phyloP scores from a whole-genome alignment of 2,329 filamentous ascomycete species.

The Colletotrichum camelliae region DNA sequence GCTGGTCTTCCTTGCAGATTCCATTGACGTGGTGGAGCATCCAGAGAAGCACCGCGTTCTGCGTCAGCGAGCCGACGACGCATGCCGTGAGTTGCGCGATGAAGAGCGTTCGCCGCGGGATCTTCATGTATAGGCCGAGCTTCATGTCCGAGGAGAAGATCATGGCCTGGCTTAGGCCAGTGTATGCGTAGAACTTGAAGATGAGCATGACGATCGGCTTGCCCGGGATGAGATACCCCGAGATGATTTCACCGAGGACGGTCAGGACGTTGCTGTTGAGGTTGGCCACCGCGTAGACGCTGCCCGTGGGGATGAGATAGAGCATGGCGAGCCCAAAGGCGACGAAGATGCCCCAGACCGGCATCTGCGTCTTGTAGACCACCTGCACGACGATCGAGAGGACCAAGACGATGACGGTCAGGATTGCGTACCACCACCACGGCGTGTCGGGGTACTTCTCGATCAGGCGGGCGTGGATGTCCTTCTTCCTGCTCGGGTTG shows the following conservation, averaged over 20 bases:
- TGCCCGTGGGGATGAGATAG: constrained; percentile 57
- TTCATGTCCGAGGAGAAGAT: constrained; percentile 55
- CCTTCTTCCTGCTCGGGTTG: constrained; percentile 11
- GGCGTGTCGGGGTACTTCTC: constrained; percentile 32
- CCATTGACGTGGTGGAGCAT: constrained; percentile 39
- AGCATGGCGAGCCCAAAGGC: constrained; percentile 46
- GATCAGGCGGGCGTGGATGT: constrained; percentile 39
- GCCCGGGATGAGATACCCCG: constrained; percentile 55
- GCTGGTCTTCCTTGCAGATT: constrained; percentile 44
- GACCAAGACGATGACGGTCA: constrained; percentile 35
- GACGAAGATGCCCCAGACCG: constrained; percentile 60
- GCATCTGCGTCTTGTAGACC: constrained; percentile 60
- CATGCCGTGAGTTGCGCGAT: constrained; percentile 66
- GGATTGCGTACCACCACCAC: constrained; percentile 43
- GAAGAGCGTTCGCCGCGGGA: constrained; percentile 63
- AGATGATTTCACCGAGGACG: constrained; percentile 13
- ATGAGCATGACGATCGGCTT: constrained; percentile 42
- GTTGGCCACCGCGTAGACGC: constrained; percentile 48
- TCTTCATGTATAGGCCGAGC: constrained; percentile 55
- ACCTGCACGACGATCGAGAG: constrained; percentile 42
- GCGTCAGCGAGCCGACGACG: constrained; percentile 49
- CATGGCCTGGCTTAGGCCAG: constrained; percentile 39
- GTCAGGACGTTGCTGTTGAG: constrained; percentile 48
- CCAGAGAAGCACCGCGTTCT: constrained; percentile 38
- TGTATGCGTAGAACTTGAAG: constrained; percentile 39